A percentile compares a stretch with the other conserved stretches of the same genome.
Conservation (phyloP, 2,329 filamentous ascomycete species). For the Fusarium mexicanum region DNA sequence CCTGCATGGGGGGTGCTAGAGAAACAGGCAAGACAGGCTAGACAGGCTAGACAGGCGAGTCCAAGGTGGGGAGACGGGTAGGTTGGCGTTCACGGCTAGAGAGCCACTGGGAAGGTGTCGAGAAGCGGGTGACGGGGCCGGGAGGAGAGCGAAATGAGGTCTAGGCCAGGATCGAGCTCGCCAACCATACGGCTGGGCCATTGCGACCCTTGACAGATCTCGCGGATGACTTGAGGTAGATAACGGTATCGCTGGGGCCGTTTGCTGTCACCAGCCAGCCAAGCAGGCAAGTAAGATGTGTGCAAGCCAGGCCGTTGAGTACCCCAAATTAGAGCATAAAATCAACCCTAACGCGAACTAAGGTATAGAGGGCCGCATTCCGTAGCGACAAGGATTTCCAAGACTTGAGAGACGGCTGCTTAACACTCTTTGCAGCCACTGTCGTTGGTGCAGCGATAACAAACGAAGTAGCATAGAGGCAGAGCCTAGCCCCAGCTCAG, state of each 20-base stretch:
- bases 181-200: constrained; percentile 43
- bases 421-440: not conserved
- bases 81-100: constrained; percentile 36
- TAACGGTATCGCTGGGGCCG: constrained; percentile 30
- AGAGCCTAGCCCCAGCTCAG: not conserved
- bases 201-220: constrained; percentile 42
- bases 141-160: constrained; percentile 44
- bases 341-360: constrained; percentile 17
- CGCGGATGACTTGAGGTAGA: constrained; percentile 34
- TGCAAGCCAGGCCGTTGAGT: constrained; percentile 8
- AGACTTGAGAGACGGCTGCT: not conserved
- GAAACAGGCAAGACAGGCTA: constrained; percentile 40
- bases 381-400: constrained; percentile 22
- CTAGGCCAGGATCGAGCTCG: constrained; percentile 38
- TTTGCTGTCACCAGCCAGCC: constrained; percentile 16
- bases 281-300: constrained; percentile 5
- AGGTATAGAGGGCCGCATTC: constrained; percentile 37
- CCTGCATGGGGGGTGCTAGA: constrained; percentile 33
- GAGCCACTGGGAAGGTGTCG: constrained; percentile 42
- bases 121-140: constrained; percentile 44
- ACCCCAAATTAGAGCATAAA: constrained; percentile 23
- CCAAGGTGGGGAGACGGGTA: constrained; percentile 41
- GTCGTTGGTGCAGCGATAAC: not conserved
- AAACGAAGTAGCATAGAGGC: not conserved
- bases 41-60: constrained; percentile 14